phyloP scores from a whole-genome alignment of 139 green algal genomes.

The Micractinium conductrix region DNA sequence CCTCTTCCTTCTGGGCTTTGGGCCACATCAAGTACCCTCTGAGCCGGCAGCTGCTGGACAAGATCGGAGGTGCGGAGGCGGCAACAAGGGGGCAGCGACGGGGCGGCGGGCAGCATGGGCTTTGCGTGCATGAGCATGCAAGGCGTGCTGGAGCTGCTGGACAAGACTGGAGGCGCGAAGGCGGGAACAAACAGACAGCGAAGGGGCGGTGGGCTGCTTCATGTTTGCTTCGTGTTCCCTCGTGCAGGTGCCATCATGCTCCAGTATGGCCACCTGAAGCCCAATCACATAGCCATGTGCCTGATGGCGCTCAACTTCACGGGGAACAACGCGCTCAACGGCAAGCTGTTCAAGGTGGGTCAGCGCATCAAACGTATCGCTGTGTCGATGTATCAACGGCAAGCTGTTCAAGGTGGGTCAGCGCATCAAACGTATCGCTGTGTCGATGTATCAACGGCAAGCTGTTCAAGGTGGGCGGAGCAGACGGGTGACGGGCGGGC shows the following conservation, averaged over 20 bases:
- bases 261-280: not conserved
- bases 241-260: conserved; percentile 6
- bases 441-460: not conserved
- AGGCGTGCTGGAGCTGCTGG: too few relatives aligned
- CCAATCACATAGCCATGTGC: conserved; percentile 5
- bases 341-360: conserved; percentile 10
- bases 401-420: too few relatives aligned
- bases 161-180: too few relatives aligned
- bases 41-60: conserved; percentile 15
- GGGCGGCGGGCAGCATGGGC: not conserved
- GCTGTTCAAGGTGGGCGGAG: too few relatives aligned
- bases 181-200: too few relatives aligned
- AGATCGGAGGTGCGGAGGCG: not conserved
- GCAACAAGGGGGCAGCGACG: not conserved
- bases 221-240: not conserved
- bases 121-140: not conserved
- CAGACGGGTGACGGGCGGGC: not conserved
- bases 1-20: conserved; percentile 15
- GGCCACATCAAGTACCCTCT: conserved; percentile 19
- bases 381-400: not conserved
- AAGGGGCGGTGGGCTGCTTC: too few relatives aligned
- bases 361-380: too few relatives aligned
- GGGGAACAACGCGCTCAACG: not conserved
- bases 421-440: not conserved
- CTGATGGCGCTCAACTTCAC: not conserved